Evolutionary conservation across 176 grass and related monocot genomes (phyloP), one percentile per base, ranked within the genome.

Genomic region (Oryza longistaminata): DNA sequence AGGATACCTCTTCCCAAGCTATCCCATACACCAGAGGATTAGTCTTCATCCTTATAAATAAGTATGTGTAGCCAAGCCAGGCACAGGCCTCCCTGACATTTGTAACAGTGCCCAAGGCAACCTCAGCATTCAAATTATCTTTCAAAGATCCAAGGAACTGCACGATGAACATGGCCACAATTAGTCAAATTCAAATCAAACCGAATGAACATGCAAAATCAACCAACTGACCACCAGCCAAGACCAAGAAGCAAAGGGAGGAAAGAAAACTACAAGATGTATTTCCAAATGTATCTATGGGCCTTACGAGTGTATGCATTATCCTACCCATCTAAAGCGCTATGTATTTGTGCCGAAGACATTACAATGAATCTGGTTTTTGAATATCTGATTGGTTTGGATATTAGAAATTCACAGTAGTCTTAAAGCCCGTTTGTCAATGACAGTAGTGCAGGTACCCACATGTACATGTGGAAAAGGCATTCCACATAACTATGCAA

Each of bases 61-160:
- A 90, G 76, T 98, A 98, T 70, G 96, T 95, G 77, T 98, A 98
- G 34, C 96, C 96, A 93, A 98, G 96, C 96, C 96, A 98, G 29
- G 92, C 87, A 86, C 96, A 98, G 11, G 96, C 96, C 76, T 98
- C 96, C 81, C 83, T 98, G 61, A 98, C 89, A 90, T 98, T 98
- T 82, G 96, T 98, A 74, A 98, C 96, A 29, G 96, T 98, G 25
- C 96, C 96, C 83, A 98, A 88, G 58, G 93, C 91, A 68, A 98
- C 93, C 91, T 98, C 96, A 77, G 96, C 96, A 90, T 98, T 98
- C 90, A 98, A 87, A 82, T 98, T 98, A 88, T 98, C 96, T 91
- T 98, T 98, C 76, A 98, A 77, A 78, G 93, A 95, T 79, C 88
- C 88, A 82, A 98, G 84, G 60, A 98, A 98, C 91, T 94, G 82